Base-by-base conservation (phyloP, 345 rosid genomes). In the Adansonia digitata region DNA sequence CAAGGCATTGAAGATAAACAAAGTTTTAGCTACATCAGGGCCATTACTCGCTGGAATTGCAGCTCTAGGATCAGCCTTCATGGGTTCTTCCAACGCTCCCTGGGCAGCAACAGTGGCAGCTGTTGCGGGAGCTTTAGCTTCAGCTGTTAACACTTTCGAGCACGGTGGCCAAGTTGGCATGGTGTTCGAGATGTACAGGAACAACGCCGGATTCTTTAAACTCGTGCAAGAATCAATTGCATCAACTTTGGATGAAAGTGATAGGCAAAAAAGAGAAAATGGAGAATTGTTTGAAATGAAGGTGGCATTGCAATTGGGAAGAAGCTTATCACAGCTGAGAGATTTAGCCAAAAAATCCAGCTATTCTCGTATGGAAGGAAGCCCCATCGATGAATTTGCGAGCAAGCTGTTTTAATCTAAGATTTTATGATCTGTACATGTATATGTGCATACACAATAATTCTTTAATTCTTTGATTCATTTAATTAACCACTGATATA, bases 161-260 rank as follows among this genome's bases (percentile, higher is more conserved):
- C 89, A 88, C 57, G 91, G 86, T 7, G 79, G 78, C 15, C 86
- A 81, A 76, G 82, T 84, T 42, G 91, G 89, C 31, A 86, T 88
- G 89, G 85, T 85, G 78, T 79, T 88, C 24, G 89, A 85, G 83
- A 82, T 88, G 89, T 82, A 86, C 9, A 40, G 86, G 11, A 74
- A 79, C 78, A 84, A 81, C 65, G 91, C 85, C 2, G 89, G 91
- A 17, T 85, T 82, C 77, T 84, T 82, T 7, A 75, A 80, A 65
- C 82, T 82, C 7, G 62, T 81, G 85, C 79, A 82, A 71, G 88
- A 87, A 67, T 77, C 77, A 7, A 76, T 85, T 55, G 84, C 80
- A 52, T 84, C 83, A 2, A 85, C 74, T 39, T 22, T 82, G 0
- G 66, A 34, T 0, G 91, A 85, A 68, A 72, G 67, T 20, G 75